A percentile compares a stretch with the other conserved stretches of the same genome.
These are phyloP conservation scores for Ramichloridium luteum DNA, from an alignment of 2,329 filamentous ascomycete species.

Conservation along the genomic window DNA sequence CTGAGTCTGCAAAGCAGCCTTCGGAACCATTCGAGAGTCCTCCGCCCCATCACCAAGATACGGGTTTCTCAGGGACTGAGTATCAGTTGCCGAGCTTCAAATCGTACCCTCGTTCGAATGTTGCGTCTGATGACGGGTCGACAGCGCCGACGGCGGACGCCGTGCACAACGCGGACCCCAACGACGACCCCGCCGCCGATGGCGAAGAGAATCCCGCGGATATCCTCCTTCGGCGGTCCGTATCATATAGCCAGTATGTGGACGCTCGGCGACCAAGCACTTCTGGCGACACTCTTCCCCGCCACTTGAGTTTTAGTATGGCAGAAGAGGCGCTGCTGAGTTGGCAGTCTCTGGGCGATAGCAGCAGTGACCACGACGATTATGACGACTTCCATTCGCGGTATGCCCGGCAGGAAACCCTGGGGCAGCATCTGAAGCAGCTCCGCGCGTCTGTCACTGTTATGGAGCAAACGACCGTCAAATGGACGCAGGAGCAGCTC, in stretches of 20 bases:
- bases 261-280: constrained; percentile 8
- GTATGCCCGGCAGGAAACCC: constrained; percentile 18
- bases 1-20: too few relatives aligned
- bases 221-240: constrained; percentile 48
- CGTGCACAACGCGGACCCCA: constrained; percentile 47
- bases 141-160: constrained; percentile 6
- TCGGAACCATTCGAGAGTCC: too few relatives aligned
- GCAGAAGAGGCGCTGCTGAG: constrained; percentile 61
- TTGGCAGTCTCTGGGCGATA: constrained; percentile 40
- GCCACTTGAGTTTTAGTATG: constrained; percentile 61
- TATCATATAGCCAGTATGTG: constrained; percentile 33
- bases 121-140: too few relatives aligned
- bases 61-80: too few relatives aligned
- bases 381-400: constrained; percentile 12
- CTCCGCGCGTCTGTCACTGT: constrained; percentile 43
- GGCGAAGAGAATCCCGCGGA: constrained; percentile 33
- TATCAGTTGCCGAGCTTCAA: too few relatives aligned
- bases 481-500: constrained; percentile 52
- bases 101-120: too few relatives aligned
- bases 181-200: constrained; percentile 46
- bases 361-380: constrained; percentile 17
- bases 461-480: constrained; percentile 25
- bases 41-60: too few relatives aligned
- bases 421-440: constrained; percentile 43
- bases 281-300: constrained; percentile 51